Conservation (phyloP, 2,329 filamentous ascomycete genomes). For the Balansia obtecta region DNA sequence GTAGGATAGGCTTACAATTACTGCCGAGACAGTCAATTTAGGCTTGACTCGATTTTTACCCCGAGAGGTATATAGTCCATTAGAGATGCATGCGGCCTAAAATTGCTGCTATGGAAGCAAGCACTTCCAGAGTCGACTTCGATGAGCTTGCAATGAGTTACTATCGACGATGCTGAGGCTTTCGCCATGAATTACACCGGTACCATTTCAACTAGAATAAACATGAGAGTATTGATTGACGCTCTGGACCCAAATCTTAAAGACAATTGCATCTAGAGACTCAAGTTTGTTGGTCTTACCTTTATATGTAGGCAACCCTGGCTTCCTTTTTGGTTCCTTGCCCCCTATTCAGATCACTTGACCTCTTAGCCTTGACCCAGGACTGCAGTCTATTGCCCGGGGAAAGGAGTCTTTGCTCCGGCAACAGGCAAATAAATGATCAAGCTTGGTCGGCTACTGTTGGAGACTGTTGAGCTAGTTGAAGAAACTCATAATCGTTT, state of each 20-base stretch:
- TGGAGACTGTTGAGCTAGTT: conserved; percentile 29
- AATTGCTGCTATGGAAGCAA: neutral
- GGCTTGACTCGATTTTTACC: too few relatives aligned
- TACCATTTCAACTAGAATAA: neutral
- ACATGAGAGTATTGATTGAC: neutral
- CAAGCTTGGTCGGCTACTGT: neutral
- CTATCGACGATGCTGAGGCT: neutral
- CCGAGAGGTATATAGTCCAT: neutral
- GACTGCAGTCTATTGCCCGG: too few relatives aligned
- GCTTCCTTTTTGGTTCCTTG: too few relatives aligned
- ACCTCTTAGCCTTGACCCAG: too few relatives aligned
- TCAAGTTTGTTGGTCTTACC: neutral
- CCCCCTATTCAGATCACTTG: too few relatives aligned
- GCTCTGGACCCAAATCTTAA: neutral
- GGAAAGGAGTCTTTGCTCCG: neutral
- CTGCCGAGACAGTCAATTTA: too few relatives aligned
- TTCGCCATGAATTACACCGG: neutral
- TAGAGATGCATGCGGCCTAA: neutral
- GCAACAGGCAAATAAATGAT: too few relatives aligned
- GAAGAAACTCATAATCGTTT: conserved; percentile 69
- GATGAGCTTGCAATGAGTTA: neutral
- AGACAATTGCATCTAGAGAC: neutral
- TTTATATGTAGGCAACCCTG: too few relatives aligned
- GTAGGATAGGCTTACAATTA: too few relatives aligned
- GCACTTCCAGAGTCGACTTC: neutral